Conservation (phyloP, 306 rosid genomes). For the Notholithocarpus densiflorus region DNA sequence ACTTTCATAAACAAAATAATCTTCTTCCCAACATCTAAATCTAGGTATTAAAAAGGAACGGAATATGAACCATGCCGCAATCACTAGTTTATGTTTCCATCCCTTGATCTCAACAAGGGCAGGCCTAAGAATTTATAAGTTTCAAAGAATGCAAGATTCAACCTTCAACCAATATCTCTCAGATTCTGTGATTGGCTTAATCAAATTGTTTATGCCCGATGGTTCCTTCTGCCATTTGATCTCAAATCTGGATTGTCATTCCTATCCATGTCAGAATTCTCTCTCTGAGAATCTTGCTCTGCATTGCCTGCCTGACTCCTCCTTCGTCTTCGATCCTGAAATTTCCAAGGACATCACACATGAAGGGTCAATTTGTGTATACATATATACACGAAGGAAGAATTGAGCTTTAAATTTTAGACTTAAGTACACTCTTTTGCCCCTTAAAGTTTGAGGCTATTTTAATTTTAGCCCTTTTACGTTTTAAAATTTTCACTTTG, state of each 20-base stretch:
- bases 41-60: conserved; percentile 33
- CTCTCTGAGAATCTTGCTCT: conserved; percentile 36
- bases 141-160: conserved; percentile 41
- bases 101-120: conserved; percentile 35
- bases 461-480: no score
- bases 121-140: conserved; percentile 29
- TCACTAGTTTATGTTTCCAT: conserved; percentile 27
- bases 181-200: conserved; percentile 12
- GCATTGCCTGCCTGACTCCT: conserved; percentile 44
- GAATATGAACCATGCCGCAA: conserved; percentile 30
- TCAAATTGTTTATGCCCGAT: conserved; percentile 28
- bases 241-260: conserved; percentile 43
- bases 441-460: no score
- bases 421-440: no score
- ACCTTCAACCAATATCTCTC: conserved; percentile 23
- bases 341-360: conserved; percentile 14
- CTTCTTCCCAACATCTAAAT: conserved; percentile 47
- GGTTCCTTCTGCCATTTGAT: conserved; percentile 43
- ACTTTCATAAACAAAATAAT: conserved; percentile 36
- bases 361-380: conserved; percentile 14
- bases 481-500: no score
- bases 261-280: conserved; percentile 51
- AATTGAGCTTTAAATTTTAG: background rate
- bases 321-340: conserved; percentile 69
- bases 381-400: background rate